A percentile compares a stretch with the other conserved stretches of the same genome.
Evolutionary conservation across 257 asterid genomes (phyloP).

Genomic region (Paulownia fortunei): DNA sequence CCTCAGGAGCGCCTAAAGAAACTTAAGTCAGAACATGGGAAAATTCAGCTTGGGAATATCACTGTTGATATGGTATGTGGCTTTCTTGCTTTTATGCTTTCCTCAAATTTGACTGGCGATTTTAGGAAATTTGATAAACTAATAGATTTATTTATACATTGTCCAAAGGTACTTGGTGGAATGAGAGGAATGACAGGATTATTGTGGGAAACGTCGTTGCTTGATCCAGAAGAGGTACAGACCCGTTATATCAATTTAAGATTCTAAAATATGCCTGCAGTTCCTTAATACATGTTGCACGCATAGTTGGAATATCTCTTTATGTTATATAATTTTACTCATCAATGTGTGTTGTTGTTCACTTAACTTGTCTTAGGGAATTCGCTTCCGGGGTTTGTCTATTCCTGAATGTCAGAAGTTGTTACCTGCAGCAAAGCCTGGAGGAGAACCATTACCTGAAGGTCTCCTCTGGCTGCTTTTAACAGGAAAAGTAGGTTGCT

Average conservation of each 20-base stretch:
- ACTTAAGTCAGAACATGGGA: slow-evolving; percentile 79
- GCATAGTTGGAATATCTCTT: background rate
- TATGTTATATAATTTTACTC: background rate
- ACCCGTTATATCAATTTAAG: background rate
- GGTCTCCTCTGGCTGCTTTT: slow-evolving; percentile 99
- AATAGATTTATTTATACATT: slow-evolving; percentile 1
- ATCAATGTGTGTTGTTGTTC: slow-evolving; percentile 21
- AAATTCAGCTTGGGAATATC: slow-evolving; percentile 83
- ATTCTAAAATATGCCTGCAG: slow-evolving; percentile 19
- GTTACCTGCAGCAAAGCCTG: slow-evolving; percentile 87
- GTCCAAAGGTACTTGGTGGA: slow-evolving; percentile 86
- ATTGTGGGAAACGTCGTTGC: slow-evolving; percentile 96
- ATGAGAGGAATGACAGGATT: slow-evolving; percentile 99
- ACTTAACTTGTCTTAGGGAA: slow-evolving; percentile 64
- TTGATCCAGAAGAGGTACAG: slow-evolving; percentile 92
- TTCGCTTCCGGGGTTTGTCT: slow-evolving; percentile 94
- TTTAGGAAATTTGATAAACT: background rate
- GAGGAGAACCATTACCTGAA: slow-evolving; percentile 98
- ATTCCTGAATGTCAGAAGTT: slow-evolving; percentile 96
- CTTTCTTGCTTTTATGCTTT: background rate
- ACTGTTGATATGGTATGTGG: slow-evolving; percentile 78
- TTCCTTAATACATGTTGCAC: background rate
- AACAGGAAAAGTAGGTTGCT: slow-evolving; percentile 84
- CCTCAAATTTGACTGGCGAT: background rate
- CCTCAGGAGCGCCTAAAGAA: slow-evolving; percentile 81